Conservation (phyloP, 2,329 filamentous ascomycete genomes). For the Penicillium janthinellum region DNA sequence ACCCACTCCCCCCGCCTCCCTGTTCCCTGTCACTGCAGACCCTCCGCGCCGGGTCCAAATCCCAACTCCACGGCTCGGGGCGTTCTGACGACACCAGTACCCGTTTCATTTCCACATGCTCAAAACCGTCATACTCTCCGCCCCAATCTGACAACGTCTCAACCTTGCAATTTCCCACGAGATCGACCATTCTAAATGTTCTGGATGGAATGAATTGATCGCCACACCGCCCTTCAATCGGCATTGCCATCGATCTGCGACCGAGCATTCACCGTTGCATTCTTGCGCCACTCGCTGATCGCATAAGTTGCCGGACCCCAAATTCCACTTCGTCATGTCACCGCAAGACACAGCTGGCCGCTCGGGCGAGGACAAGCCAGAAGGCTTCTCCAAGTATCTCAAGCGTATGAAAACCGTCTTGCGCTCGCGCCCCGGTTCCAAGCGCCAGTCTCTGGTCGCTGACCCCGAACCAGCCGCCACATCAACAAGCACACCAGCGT, state of each 20-base stretch:
- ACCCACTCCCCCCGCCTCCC: no score
- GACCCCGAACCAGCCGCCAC: conserved; percentile 16
- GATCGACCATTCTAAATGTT: conserved; percentile 1
- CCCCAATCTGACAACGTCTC: conserved; percentile 1
- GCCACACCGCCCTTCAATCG: not conserved
- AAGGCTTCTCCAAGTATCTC: conserved; percentile 43
- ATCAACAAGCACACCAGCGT: conserved; percentile 23
- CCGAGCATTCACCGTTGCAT: conserved; percentile 18
- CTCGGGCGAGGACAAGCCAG: conserved; percentile 29
- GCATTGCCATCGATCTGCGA: conserved; percentile 12
- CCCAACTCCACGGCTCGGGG: conserved; percentile 10
- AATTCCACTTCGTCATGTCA: conserved; percentile 28
- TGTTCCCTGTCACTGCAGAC: not conserved
- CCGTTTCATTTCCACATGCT: not conserved
- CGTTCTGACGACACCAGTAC: not conserved
- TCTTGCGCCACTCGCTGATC: conserved; percentile 15
- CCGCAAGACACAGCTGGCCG: conserved; percentile 19
- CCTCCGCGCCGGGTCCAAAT: conserved; percentile 9
- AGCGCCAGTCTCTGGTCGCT: conserved; percentile 29
- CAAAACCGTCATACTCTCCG: not conserved
- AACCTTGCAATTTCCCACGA: not conserved
- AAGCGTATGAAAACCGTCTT: conserved; percentile 44
- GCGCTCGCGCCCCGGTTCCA: conserved; percentile 35
- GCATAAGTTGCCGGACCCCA: not conserved
- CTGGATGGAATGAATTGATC: conserved; percentile 21